Evolutionary conservation across 2,329 filamentous ascomycete species (phyloP), one percentile per base, ranked within the genome.

Genomic region (Zymoseptoria crescenta): DNA sequence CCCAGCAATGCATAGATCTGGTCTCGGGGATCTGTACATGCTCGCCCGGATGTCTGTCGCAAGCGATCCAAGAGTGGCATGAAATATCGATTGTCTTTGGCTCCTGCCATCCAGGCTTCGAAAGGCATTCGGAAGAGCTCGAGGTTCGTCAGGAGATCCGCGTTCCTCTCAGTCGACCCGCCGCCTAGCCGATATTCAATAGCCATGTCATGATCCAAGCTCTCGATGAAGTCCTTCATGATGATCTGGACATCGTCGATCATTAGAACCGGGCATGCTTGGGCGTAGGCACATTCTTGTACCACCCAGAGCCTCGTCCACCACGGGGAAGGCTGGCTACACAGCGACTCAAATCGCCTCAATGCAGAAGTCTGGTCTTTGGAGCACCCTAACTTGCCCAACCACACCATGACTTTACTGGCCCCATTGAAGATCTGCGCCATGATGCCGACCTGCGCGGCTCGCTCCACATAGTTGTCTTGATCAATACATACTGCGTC

Each of bases 401-500:
- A 53, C 58, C 59, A 65, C 10, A 65, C 54, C n/a, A 59, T 49
- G 10, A 63, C 61, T 5, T 54, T 21, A 4, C 21, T 27, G 8
- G 63, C 61, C 13, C 30, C 54, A 4, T 45, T 24, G 49, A 60
- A 65, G 30, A 65, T 62, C 2, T 45, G 30, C 24, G 45, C 59
- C 63, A 65, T 65, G 49, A 62, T 58, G 19, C 50, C 52, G 1
- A 64, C 63, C 28, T 65, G 63, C 3, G 49, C 21, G 2, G 55
- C 53, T 24, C 59, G 52, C 52, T 65, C 63, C 3, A n/a, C 28
- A 2, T 56, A 20, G 41, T 62, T 54, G 10, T 52, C 49, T 45
- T 65, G 63, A 54, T 65, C 60, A 24, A 59, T 49, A 62, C 63
- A 65, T 0, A 64, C 4, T 10, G 5, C 6, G 35, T 6, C n/a